These are phyloP conservation scores for Aspergillus clavatus DNA, from an alignment of 2,329 filamentous ascomycete genomes.

Conservation along the genomic window DNA sequence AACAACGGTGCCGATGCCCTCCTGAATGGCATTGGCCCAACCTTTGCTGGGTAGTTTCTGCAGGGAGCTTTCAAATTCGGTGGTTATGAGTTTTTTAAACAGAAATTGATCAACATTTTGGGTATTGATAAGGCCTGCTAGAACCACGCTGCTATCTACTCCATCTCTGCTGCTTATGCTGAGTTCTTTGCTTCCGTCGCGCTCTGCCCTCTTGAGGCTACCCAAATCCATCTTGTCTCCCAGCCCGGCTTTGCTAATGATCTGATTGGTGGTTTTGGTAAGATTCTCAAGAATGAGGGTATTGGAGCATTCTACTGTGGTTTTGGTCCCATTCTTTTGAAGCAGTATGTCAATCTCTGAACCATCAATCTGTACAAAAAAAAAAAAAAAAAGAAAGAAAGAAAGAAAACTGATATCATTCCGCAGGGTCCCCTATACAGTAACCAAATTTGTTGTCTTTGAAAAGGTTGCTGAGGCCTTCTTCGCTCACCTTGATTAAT, in stretches of 20 bases:
- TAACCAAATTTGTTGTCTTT: slow-evolving; percentile 92
- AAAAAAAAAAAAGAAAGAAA: too few species aligned
- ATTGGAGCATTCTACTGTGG: slow-evolving; percentile 83
- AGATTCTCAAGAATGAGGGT: slow-evolving; percentile 80
- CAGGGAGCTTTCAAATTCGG: slow-evolving; percentile 92
- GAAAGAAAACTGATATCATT: slow-evolving; percentile 3
- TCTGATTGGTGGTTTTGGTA: slow-evolving; percentile 71
- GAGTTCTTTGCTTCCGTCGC: slow-evolving; percentile 63
- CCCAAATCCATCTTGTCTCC: slow-evolving; percentile 88
- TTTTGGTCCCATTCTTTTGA: slow-evolving; percentile 82
- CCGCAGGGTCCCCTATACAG: slow-evolving; percentile 78
- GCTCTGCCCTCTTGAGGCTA: slow-evolving; percentile 87
- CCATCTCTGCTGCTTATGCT: slow-evolving; percentile 58
- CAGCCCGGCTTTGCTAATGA: slow-evolving; percentile 80
- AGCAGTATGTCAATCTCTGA: slow-evolving; percentile 57
- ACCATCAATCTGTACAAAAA: too few species aligned
- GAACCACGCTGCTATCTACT: slow-evolving; percentile 78
- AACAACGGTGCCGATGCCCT: slow-evolving; percentile 83
- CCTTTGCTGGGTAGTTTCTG: slow-evolving; percentile 86
- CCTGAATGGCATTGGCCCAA: slow-evolving; percentile 79
- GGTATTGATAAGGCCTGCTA: slow-evolving; percentile 72
- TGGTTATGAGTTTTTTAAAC: slow-evolving; percentile 95
- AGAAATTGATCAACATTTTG: slow-evolving; percentile 75
- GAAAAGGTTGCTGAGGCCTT: slow-evolving; percentile 77
- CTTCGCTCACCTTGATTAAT: slow-evolving; percentile 68